phyloP scores from a whole-genome alignment of 2,329 filamentous ascomycete species.

The Scleromitrula shiraiana region DNA sequence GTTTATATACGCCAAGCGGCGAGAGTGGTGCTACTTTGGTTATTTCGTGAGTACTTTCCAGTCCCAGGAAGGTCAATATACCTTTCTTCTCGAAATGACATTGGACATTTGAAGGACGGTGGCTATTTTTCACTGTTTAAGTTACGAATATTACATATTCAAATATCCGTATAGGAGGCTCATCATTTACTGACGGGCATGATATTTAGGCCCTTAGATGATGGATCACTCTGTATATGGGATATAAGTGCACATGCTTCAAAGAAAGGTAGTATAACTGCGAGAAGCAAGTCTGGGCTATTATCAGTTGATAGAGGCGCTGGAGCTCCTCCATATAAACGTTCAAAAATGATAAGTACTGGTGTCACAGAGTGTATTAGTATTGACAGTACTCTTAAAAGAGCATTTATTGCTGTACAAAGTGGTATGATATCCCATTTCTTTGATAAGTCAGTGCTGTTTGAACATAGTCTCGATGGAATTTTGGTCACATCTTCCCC shows the following conservation, averaged over 20 bases:
- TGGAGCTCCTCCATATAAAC: conserved; percentile 35
- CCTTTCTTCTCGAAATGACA: no score
- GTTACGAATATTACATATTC: no score
- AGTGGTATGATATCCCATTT: conserved; percentile 41
- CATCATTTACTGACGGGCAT: no score
- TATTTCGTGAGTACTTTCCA: conserved; percentile 39
- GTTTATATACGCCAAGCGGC: conserved; percentile 51
- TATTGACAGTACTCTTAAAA: conserved; percentile 58
- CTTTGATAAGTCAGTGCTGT: neutral
- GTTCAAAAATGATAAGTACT: conserved; percentile 60
- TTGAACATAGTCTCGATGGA: no score
- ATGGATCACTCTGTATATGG: conserved; percentile 85
- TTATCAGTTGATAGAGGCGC: conserved; percentile 50
- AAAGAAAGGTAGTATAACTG: conserved; percentile 54
- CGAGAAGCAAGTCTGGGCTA: conserved; percentile 57
- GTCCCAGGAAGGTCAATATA: neutral
- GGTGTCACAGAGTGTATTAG: conserved; percentile 75
- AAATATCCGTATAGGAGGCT: no score
- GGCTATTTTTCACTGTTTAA: no score
- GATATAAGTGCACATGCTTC: conserved; percentile 54
- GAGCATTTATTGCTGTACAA: conserved; percentile 74
- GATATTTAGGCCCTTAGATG: conserved; percentile 54
- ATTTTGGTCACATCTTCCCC: no score
- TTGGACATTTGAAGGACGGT: no score
- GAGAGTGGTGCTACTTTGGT: conserved; percentile 49